Evolutionary conservation across 768 basidiomycete genomes (phyloP).

Genomic region (Kwoniella shandongensis): DNA sequence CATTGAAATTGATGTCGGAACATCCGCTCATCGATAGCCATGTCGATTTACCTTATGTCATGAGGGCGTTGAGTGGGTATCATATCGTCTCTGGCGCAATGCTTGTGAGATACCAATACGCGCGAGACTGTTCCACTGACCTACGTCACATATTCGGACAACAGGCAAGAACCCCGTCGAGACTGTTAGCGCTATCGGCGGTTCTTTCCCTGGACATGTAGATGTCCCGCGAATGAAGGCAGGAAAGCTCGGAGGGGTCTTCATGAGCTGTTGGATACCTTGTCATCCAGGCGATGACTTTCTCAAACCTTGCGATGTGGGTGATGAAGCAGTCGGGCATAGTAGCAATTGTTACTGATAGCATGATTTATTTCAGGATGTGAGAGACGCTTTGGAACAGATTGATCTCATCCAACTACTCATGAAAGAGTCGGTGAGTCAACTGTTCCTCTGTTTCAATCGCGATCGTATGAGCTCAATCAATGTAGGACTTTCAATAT

Average conservation of each 20-base stretch:
- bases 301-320: conserved; percentile 10
- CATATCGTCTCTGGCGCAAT: too few species aligned
- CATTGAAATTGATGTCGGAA: conserved; percentile 6
- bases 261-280: conserved; percentile 18
- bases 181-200: background rate
- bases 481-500: conserved; percentile 13
- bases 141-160: background rate
- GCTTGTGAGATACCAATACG: too few species aligned
- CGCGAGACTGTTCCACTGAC: too few species aligned
- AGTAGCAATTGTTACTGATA: background rate
- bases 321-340: background rate
- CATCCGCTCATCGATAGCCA: conserved; percentile 16
- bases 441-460: background rate
- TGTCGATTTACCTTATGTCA: conserved; percentile 13
- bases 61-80: conserved; percentile 9
- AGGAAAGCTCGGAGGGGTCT: conserved; percentile 15
- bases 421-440: conserved; percentile 13
- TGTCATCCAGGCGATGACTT: conserved; percentile 16
- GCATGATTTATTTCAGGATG: conserved; percentile 2
- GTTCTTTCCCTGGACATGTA: conserved; percentile 10
- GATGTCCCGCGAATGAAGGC: conserved; percentile 15
- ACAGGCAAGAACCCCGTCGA: conserved; percentile 13
- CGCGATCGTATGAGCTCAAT: background rate
- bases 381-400: conserved; percentile 17
- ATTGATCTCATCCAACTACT: conserved; percentile 15